These are phyloP conservation scores for Pseudogymnoascus sp. DNA, from an alignment of 2,329 filamentous ascomycete species.

Conservation along the genomic window DNA sequence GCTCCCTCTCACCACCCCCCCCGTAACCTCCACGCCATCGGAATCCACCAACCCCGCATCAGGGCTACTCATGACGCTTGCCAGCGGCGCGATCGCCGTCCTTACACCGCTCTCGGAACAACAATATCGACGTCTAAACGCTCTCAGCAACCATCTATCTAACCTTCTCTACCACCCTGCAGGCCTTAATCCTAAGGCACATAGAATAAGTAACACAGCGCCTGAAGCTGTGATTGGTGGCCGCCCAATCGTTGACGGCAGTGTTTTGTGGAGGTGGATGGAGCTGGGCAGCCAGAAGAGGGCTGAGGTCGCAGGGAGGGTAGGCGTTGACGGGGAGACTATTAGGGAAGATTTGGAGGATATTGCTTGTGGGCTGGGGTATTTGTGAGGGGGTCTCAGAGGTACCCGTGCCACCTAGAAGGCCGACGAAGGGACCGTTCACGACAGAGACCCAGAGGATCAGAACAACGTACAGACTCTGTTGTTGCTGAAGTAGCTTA, in stretches of 20 bases:
- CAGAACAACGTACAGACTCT: neutral
- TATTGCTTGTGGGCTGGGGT: slow-evolving; percentile 53
- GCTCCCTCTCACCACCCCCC: slow-evolving; percentile 56
- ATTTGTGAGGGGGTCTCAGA: slow-evolving; percentile 33
- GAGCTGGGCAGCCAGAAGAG: slow-evolving; percentile 62
- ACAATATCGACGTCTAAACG: slow-evolving; percentile 74
- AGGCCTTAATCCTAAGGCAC: slow-evolving; percentile 76
- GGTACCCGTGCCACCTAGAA: neutral
- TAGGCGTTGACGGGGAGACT: slow-evolving; percentile 60
- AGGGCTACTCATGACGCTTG: slow-evolving; percentile 61
- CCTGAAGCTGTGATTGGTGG: slow-evolving; percentile 34
- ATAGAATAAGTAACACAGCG: slow-evolving; percentile 57
- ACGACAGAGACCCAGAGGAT: neutral
- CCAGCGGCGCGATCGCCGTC: slow-evolving; percentile 68
- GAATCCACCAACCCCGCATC: slow-evolving; percentile 30
- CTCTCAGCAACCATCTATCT: slow-evolving; percentile 71
- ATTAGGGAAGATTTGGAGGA: slow-evolving; percentile 63
- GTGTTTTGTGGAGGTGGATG: slow-evolving; percentile 65
- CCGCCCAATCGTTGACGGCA: slow-evolving; percentile 59
- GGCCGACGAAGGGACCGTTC: neutral
- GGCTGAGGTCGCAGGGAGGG: slow-evolving; percentile 65
- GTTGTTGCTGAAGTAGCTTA: neutral
- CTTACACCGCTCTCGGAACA: slow-evolving; percentile 72
- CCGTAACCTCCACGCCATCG: slow-evolving; percentile 24
- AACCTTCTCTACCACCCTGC: slow-evolving; percentile 69